Conservation (phyloP, 1,284 basidiomycete genomes). For the Ceratobasidium sp. region DNA sequence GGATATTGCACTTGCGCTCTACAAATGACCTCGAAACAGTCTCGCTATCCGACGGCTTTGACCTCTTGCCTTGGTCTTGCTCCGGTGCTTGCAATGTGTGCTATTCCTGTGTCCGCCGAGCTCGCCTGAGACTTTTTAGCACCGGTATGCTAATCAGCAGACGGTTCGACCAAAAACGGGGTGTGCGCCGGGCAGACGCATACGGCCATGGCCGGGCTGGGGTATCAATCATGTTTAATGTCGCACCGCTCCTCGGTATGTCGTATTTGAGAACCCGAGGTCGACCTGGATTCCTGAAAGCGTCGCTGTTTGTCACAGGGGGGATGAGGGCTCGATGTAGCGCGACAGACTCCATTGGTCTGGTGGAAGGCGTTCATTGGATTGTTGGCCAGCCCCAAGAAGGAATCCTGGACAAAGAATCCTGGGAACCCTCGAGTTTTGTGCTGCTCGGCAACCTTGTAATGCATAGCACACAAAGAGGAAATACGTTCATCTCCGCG, state of each 20-base stretch:
- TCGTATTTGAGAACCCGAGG: slow-evolving; percentile 2
- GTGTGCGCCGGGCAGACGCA: not conserved
- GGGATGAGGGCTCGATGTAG: slow-evolving; percentile 6
- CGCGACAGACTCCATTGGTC: not conserved
- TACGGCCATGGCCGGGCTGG: not conserved
- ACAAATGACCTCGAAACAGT: not conserved
- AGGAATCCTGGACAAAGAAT: slow-evolving; percentile 36
- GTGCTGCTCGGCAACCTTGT: slow-evolving; percentile 12
- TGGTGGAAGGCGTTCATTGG: not conserved
- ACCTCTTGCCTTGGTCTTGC: no score
- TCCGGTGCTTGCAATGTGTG: not conserved
- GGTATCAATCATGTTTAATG: slow-evolving; percentile 1
- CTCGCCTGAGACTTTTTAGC: not conserved
- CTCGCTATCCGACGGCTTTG: not conserved
- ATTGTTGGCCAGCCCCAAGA: slow-evolving; percentile 30
- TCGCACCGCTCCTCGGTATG: not conserved
- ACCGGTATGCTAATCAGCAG: not conserved
- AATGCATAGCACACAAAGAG: not conserved
- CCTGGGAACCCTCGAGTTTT: slow-evolving; percentile 21
- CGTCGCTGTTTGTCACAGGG: not conserved
- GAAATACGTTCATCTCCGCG: not conserved
- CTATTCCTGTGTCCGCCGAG: not conserved
- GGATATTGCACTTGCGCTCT: slow-evolving; percentile 10
- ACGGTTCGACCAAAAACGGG: not conserved
- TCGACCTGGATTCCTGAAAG: not conserved